phyloP scores from a whole-genome alignment of 2,329 filamentous ascomycete genomes.

The Xylariaceae sp. region DNA sequence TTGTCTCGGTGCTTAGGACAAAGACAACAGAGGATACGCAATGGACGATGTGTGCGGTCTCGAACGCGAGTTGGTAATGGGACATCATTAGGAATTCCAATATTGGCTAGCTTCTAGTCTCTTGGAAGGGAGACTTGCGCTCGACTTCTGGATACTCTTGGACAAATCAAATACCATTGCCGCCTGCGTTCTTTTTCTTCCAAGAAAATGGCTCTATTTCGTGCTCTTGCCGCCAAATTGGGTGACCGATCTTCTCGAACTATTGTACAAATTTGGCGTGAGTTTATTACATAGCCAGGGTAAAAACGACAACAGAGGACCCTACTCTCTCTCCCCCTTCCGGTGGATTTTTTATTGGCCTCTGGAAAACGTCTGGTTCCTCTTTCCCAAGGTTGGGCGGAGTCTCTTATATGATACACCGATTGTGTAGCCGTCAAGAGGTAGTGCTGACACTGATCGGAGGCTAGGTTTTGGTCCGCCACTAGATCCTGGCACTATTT shows the following conservation, averaged over 20 bases:
- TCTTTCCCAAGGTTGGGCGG: slow-evolving; percentile 15
- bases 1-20: slow-evolving; percentile 47
- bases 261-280: slow-evolving; percentile 34
- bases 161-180: slow-evolving; percentile 34
- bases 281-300: not conserved
- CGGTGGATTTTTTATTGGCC: slow-evolving; percentile 43
- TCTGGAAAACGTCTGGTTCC: slow-evolving; percentile 27
- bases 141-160: slow-evolving; percentile 20
- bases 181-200: slow-evolving; percentile 18
- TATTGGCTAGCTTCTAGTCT: slow-evolving; percentile 19
- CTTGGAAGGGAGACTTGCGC: not conserved
- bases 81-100: slow-evolving; percentile 24
- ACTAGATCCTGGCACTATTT: not conserved
- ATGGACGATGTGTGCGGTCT: slow-evolving; percentile 46
- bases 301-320: not conserved
- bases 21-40: slow-evolving; percentile 45
- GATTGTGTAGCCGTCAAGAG: slow-evolving; percentile 35
- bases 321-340: not conserved
- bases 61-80: slow-evolving; percentile 31
- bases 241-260: slow-evolving; percentile 19
- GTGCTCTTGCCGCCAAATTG: slow-evolving; percentile 26
- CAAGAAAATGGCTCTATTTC: slow-evolving; percentile 32
- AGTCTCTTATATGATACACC: slow-evolving; percentile 1
- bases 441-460: slow-evolving; percentile 34
- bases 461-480: slow-evolving; percentile 44